Evolutionary conservation across 1,284 basidiomycete species (phyloP).

Genomic region (Rhodofomes roseus): DNA sequence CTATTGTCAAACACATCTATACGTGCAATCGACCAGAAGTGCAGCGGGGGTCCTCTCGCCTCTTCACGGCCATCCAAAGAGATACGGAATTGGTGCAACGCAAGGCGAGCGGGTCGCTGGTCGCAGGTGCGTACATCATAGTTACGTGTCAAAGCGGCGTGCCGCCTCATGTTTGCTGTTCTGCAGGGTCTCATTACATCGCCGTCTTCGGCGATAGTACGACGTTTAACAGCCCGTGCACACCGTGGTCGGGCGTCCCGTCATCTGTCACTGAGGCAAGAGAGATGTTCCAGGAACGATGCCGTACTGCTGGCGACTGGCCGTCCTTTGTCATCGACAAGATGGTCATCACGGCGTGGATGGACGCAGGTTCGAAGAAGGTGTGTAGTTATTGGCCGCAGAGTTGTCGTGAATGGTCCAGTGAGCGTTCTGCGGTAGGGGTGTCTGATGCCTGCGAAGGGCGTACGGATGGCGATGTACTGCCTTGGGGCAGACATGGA

Average conservation of each 20-base stretch:
- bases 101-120: constrained; percentile 9
- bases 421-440: constrained; percentile 4
- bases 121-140: constrained; percentile 1
- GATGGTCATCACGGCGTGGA: constrained; percentile 32
- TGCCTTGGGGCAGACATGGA: constrained; percentile 32
- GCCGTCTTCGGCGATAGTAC: background rate
- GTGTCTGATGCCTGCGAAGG: constrained; percentile 12
- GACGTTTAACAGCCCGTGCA: background rate
- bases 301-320: constrained; percentile 10
- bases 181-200: constrained; percentile 26
- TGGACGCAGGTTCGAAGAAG: constrained; percentile 29
- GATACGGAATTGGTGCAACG: constrained; percentile 25
- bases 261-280: constrained; percentile 20
- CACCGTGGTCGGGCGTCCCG: constrained; percentile 11
- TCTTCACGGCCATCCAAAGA: constrained; percentile 32
- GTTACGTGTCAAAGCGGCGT: background rate
- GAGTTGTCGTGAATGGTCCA: background rate
- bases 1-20: constrained; percentile 33
- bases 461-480: constrained; percentile 18
- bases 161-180: background rate
- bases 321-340: constrained; percentile 21
- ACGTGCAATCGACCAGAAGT: constrained; percentile 33
- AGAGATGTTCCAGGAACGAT: constrained; percentile 16
- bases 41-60: constrained; percentile 27
- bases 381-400: constrained; percentile 20